These are phyloP conservation scores for Chrysochromulina tobinii DNA, from an alignment of 78 protist genomes.

Conservation along the genomic window DNA sequence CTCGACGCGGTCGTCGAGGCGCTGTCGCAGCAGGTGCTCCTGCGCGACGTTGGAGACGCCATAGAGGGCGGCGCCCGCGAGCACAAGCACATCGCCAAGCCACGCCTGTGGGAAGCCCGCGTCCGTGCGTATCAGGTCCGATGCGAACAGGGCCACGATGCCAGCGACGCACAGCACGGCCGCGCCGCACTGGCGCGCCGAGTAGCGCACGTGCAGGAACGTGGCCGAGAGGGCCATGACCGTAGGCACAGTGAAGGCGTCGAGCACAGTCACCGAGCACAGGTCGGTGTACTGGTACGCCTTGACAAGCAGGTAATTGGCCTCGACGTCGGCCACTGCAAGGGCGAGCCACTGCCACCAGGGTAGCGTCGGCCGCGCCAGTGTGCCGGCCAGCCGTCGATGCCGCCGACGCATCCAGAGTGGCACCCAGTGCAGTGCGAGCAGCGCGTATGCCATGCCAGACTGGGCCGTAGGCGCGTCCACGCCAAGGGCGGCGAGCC, in stretches of 20 bases:
- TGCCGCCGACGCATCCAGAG: background rate
- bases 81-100: slow-evolving; percentile 29
- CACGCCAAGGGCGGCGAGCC: background rate
- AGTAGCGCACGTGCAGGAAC: background rate
- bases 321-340: slow-evolving; percentile 42
- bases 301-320: slow-evolving; percentile 14
- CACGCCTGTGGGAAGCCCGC: background rate
- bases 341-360: slow-evolving; percentile 22
- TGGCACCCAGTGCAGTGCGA: background rate
- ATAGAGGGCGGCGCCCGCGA: slow-evolving; percentile 10
- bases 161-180: background rate
- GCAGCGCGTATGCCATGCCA: background rate
- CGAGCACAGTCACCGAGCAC: slow-evolving; percentile 17
- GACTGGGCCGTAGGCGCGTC: background rate
- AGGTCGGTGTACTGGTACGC: slow-evolving; percentile 48
- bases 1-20: background rate
- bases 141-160: background rate
- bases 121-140: background rate
- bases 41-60: background rate
- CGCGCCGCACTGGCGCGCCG: background rate
- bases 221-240: background rate
- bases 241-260: slow-evolving; percentile 19
- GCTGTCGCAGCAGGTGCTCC: background rate
- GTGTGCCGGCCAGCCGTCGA: background rate
- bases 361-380: background rate